Percentiles rank a stretch among this genome's conserved stretches.
These are phyloP conservation scores for Tolypocladium pustulatum DNA, from an alignment of 2,329 filamentous ascomycete species.

Conservation along the genomic window DNA sequence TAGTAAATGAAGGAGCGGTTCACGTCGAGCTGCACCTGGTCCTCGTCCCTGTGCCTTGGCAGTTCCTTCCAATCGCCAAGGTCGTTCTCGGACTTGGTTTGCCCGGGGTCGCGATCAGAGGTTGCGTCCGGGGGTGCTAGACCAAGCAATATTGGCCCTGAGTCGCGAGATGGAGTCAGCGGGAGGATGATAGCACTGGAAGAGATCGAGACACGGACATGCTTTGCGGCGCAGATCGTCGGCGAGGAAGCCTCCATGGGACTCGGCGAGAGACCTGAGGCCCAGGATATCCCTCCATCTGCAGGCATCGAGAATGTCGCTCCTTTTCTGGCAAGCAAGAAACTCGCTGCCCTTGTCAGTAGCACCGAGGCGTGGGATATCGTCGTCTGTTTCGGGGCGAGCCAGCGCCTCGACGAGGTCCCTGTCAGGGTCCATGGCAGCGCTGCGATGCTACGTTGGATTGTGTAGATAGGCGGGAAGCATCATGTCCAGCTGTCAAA, in stretches of 20 bases:
- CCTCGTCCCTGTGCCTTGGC: constrained; percentile 73
- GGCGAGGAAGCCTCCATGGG: constrained; percentile 54
- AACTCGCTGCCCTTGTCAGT: constrained; percentile 1
- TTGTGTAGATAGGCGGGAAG: not conserved
- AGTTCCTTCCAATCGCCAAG: constrained; percentile 46
- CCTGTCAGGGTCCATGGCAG: constrained; percentile 8
- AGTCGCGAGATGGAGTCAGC: constrained; percentile 3
- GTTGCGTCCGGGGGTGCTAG: constrained; percentile 3
- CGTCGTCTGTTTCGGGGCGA: constrained; percentile 3
- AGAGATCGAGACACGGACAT: constrained; percentile 49
- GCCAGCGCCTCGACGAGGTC: constrained; percentile 2
- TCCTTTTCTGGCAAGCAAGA: constrained; percentile 21
- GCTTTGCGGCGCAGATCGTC: constrained; percentile 61
- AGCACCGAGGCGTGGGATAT: constrained; percentile 5
- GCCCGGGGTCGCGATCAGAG: constrained; percentile 5
- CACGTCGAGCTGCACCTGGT: constrained; percentile 86
- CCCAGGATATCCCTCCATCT: constrained; percentile 41
- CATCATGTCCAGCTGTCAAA: not conserved
- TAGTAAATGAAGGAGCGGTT: constrained; percentile 97
- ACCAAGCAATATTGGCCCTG: constrained; percentile 55
- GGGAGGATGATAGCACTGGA: constrained; percentile 2
- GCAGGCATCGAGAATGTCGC: constrained; percentile 45
- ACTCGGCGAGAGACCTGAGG: constrained; percentile 49
- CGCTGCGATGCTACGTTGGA: not conserved
- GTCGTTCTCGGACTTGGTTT: not conserved